Conservation (phyloP, 164 flowering plant species). For the Magnolia sinica region DNA sequence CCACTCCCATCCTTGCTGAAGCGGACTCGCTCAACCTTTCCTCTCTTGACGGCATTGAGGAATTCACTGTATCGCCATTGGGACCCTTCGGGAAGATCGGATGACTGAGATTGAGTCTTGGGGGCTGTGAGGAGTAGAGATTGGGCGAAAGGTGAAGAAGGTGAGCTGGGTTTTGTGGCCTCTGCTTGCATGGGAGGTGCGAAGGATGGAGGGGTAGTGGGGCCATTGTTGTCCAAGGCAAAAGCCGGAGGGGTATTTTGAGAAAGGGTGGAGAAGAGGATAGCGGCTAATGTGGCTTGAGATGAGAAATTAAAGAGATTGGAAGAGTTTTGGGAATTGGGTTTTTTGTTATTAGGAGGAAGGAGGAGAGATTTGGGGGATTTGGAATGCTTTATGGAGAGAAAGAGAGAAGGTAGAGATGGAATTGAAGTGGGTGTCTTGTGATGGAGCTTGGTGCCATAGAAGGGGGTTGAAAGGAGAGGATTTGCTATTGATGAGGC, state of each 20-base stretch:
- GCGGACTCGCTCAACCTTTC: slow-evolving; percentile 90
- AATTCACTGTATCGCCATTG: slow-evolving; percentile 98
- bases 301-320: slow-evolving; percentile 23
- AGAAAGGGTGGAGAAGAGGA: slow-evolving; percentile 52
- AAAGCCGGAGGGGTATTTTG: slow-evolving; percentile 44
- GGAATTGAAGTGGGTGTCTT: slow-evolving; percentile 12
- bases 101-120: slow-evolving; percentile 45
- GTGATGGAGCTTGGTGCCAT: slow-evolving; percentile 27
- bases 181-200: slow-evolving; percentile 58
- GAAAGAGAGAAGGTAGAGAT: slow-evolving; percentile 57
- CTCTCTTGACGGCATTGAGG: slow-evolving; percentile 87
- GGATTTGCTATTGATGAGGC: slow-evolving; percentile 33
- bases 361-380: slow-evolving; percentile 7
- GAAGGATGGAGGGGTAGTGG: slow-evolving; percentile 24
- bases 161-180: slow-evolving; percentile 30
- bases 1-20: slow-evolving; percentile 84
- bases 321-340: slow-evolving; percentile 22
- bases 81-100: slow-evolving; percentile 86
- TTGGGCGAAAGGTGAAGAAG: slow-evolving; percentile 55
- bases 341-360: slow-evolving; percentile 21
- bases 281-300: slow-evolving; percentile 59
- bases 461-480: slow-evolving; percentile 52
- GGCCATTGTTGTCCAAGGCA: slow-evolving; percentile 31
- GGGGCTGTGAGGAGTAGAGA: slow-evolving; percentile 63
- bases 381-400: slow-evolving; percentile 43